These are phyloP conservation scores for Brachypodium distachyon DNA, from an alignment of 202 grass and related monocot genomes.

Conservation along the genomic window DNA sequence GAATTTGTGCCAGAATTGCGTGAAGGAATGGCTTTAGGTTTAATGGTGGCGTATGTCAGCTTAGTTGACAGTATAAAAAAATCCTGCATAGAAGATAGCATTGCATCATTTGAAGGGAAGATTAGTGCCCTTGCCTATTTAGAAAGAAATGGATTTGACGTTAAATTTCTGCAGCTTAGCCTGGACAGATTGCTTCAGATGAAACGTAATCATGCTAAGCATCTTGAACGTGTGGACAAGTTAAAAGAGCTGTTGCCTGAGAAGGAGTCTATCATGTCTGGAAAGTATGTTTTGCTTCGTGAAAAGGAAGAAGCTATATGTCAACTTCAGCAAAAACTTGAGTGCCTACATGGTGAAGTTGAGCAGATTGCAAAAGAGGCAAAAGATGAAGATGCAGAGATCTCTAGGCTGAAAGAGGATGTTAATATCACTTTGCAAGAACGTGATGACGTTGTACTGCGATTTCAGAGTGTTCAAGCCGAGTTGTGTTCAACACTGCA, in stretches of 20 bases:
- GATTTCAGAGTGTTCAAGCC: neutral
- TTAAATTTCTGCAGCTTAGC: slow-evolving; percentile 23
- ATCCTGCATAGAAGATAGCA: slow-evolving; percentile 29
- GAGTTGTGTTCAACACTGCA: neutral
- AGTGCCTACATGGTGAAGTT: neutral
- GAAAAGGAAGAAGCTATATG: slow-evolving; percentile 23
- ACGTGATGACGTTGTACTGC: neutral
- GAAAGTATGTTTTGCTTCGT: neutral
- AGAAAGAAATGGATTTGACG: slow-evolving; percentile 68
- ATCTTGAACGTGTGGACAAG: neutral
- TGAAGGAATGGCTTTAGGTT: slow-evolving; percentile 79
- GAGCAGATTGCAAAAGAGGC: slow-evolving; percentile 15
- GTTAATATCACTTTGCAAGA: neutral
- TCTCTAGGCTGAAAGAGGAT: slow-evolving; percentile 1
- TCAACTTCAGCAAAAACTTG: slow-evolving; percentile 41
- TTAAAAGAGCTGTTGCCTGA: slow-evolving; percentile 18
- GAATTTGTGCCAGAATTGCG: slow-evolving; percentile 25
- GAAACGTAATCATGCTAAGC: slow-evolving; percentile 21
- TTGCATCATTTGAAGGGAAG: slow-evolving; percentile 33
- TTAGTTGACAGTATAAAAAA: slow-evolving; percentile 30
- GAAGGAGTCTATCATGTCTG: neutral
- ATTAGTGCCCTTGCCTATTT: slow-evolving; percentile 25
- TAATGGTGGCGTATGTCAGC: slow-evolving; percentile 53
- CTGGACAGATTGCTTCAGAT: slow-evolving; percentile 30
- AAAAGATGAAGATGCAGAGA: neutral